Base-by-base conservation (phyloP, 225 moss, liverwort and hornwort genomes). In the Bryoerythrophyllum caledonicum region DNA sequence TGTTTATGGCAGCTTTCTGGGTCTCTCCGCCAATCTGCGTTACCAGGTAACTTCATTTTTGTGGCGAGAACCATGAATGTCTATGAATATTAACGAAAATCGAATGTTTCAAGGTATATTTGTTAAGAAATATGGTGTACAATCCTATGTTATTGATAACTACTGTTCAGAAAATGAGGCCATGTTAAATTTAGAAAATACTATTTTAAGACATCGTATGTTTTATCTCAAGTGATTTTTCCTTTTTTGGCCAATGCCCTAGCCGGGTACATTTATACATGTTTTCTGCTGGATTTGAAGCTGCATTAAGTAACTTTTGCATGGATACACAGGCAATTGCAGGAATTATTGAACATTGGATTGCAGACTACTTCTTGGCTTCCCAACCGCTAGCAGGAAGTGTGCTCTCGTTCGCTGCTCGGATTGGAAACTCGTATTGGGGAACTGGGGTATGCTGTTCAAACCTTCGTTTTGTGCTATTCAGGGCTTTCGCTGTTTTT, bases 341-440 rank as follows among this genome's bases (percentile, higher is more conserved):
- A 75, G 97, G 97, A 70, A 76, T 97, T 34, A 75, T 97, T 67
- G 94, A 94, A 67, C 91, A 97, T 73, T 97, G 94, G 97, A 67
- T 91, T 28, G 97, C 96, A 54, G 96, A 97, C 81, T 94, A 88
- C 51, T 90, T 88, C 80, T 85, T 97, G 70, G 92, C 89, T 60
- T 88, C 94, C 60, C 90, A 90, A 83, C 94, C 96, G 20, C 78
- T 97, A 40, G 88, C 83, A 75, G 96, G 96, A 65, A 88, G 75
- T 74, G 85, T 46, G 15, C 76, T 97, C 16, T 94, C 94, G 10
- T 93, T 94, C 67, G 80, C 57, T 25, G 86, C 91, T 44, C 92
- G 96, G 30, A 86, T 88, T 35, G 86, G 76, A 46, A 94, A 94
- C 76, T 97, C 96, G 3, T 94, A 93, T 79, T 94, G 86, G 81